Evolutionary conservation across 2,329 filamentous ascomycete species (phyloP), one percentile per base, ranked within the genome.

Genomic region (Penicillium sp.): DNA sequence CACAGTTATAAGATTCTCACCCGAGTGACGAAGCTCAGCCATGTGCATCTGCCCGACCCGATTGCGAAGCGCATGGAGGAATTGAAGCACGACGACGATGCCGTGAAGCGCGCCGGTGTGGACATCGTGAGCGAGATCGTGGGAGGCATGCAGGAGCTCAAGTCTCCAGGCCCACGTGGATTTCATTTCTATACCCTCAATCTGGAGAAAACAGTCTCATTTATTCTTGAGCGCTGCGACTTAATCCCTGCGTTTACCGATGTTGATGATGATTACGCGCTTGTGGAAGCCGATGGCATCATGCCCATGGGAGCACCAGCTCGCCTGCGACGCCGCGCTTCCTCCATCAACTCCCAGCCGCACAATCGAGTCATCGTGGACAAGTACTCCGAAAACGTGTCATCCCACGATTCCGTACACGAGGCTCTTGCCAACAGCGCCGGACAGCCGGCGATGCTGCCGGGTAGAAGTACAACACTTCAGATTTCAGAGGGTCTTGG

Each of bases 101-200:
- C 68, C 3, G 72, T 76, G 43, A 76, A 76, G 59, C 66, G 65
- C 34, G 67, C 73, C 9, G 74, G 74, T 47, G 71, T 76, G 7
- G 72, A 76, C 63, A 86, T 97, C 46, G 66, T 98, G 50, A 83
- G 82, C 61, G 90, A 96, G 62, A 82, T 97, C 41, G 81, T 97
- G 12, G 82, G 88, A 54, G 81, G 83, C 60, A 81, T 97, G 64
- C 87, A 85, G 68, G 74, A 77, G 48, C 74, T 84, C 55, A 82
- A 81, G 0, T 73, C 75, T 9, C 64, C 69, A 2, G 78, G 80
- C 3, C 85, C 82, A 18, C 78, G 83, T 59, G 93, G 93, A 5
- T 95, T 96, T 69, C 93, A 98, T 66, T 97, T 98, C 71, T 98
- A 96, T 70, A 97, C 93, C 0, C 76, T 98, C 44, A 98, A 98